phyloP scores from a whole-genome alignment of 148 eudicot genomes.

The Cornus kousa region DNA sequence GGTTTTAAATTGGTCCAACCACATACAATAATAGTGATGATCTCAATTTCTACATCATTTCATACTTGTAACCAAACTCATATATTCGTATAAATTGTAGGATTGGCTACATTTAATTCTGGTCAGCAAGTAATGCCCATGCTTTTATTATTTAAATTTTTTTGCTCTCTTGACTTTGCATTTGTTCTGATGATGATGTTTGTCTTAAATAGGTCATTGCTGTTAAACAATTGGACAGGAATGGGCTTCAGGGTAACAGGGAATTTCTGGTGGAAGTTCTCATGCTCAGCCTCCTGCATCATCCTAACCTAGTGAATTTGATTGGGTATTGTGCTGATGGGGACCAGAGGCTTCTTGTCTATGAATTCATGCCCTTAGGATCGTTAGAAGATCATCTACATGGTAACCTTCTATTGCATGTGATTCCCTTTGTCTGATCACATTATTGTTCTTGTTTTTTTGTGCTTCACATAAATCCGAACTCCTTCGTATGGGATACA shows the following conservation, averaged over 20 bases:
- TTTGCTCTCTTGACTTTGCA: not conserved
- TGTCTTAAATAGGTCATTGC: constrained; percentile 57
- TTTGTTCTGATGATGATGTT: not conserved
- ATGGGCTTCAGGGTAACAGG: constrained; percentile 91
- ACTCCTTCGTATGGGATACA: too few relatives aligned
- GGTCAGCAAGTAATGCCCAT: not conserved
- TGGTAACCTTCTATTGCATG: constrained; percentile 42
- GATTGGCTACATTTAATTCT: too few relatives aligned
- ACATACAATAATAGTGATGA: too few relatives aligned
- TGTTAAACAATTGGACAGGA: constrained; percentile 81
- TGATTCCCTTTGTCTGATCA: not conserved
- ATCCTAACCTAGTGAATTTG: constrained; percentile 67
- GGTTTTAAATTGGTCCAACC: too few relatives aligned
- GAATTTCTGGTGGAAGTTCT: constrained; percentile 89
- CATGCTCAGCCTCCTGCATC: constrained; percentile 91
- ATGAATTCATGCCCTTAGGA: constrained; percentile 90
- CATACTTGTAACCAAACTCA: too few relatives aligned
- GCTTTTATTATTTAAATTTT: not conserved
- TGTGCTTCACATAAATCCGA: too few relatives aligned
- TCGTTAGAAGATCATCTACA: constrained; percentile 94
- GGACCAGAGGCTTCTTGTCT: constrained; percentile 95
- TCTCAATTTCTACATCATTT: too few relatives aligned
- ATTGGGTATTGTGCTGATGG: constrained; percentile 96
- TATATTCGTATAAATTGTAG: too few relatives aligned
- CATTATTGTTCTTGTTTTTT: not conserved